These are phyloP conservation scores for Coix lacrymajobi DNA, from an alignment of 176 grass and related monocot species.

Conservation along the genomic window DNA sequence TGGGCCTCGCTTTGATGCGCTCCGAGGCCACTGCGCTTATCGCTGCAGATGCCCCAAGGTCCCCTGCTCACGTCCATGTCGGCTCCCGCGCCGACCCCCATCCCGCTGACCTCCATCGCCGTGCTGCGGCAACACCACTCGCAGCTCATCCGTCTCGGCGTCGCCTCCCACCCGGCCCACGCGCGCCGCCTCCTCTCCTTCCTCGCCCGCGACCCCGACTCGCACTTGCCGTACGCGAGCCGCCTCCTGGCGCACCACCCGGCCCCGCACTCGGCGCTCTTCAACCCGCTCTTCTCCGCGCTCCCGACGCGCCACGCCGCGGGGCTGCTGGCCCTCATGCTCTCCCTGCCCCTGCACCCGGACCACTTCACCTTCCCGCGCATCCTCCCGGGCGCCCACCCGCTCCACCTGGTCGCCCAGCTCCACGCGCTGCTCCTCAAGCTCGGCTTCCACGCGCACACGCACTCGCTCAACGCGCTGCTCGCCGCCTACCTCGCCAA, in stretches of 20 bases:
- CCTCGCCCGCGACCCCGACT: slow-evolving; percentile 42
- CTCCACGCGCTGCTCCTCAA: slow-evolving; percentile 72
- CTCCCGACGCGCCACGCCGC: slow-evolving; percentile 36
- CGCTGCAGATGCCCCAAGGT: not conserved
- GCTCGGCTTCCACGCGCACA: slow-evolving; percentile 48
- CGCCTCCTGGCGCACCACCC: slow-evolving; percentile 57
- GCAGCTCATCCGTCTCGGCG: slow-evolving; percentile 52
- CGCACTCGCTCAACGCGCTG: slow-evolving; percentile 63
- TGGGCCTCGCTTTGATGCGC: not conserved
- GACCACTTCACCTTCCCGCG: slow-evolving; percentile 66
- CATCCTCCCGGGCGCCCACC: slow-evolving; percentile 35
- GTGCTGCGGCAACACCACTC: slow-evolving; percentile 66
- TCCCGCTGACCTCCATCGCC: slow-evolving; percentile 46
- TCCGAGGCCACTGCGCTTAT: not conserved
- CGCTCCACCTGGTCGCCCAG: slow-evolving; percentile 46
- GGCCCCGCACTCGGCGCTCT: slow-evolving; percentile 55
- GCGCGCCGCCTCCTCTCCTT: slow-evolving; percentile 55
- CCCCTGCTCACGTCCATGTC: slow-evolving; percentile 1
- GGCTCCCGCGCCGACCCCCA: not conserved
- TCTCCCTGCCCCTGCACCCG: slow-evolving; percentile 31
- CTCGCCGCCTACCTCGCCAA: slow-evolving; percentile 56
- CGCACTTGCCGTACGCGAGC: slow-evolving; percentile 47
- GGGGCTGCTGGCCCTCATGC: slow-evolving; percentile 34
- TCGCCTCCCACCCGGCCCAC: slow-evolving; percentile 38
- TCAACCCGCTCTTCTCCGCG: slow-evolving; percentile 58